Conservation (phyloP, 345 rosid genomes). For the Mallotus nudiflorus region DNA sequence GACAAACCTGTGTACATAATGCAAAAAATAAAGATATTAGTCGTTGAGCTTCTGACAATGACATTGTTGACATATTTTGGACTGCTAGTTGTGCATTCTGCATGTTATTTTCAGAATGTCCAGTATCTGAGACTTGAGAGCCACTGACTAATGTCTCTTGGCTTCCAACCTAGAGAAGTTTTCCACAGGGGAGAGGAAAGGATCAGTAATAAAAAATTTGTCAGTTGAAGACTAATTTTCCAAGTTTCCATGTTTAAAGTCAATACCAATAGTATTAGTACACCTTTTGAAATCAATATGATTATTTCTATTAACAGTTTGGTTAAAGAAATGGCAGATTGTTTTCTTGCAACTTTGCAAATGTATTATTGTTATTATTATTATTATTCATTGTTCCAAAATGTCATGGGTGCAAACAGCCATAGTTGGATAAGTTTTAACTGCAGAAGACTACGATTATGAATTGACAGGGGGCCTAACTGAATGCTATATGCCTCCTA, state of each 20-base stretch:
- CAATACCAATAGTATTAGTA: background rate
- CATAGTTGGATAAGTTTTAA: background rate
- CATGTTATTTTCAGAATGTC: conserved; percentile 44
- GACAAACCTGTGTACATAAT: conserved; percentile 83
- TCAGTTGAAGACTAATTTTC: background rate
- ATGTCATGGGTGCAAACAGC: background rate
- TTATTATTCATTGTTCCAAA: too few species aligned
- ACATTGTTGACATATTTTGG: conserved; percentile 48
- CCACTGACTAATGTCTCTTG: conserved; percentile 56
- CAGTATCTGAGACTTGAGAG: conserved; percentile 48
- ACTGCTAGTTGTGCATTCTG: conserved; percentile 42
- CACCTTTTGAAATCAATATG: background rate
- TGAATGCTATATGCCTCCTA: too few species aligned
- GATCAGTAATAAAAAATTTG: background rate
- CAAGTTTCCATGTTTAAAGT: background rate
- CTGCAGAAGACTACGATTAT: too few species aligned
- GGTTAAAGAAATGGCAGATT: background rate
- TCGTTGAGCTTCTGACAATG: conserved; percentile 81
- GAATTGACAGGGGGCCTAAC: too few species aligned
- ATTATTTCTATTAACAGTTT: background rate
- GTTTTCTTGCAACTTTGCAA: background rate
- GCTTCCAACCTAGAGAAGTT: conserved; percentile 51
- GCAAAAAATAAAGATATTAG: conserved; percentile 86
- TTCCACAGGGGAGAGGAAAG: conserved; percentile 20
- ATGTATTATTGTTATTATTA: background rate